phyloP scores from a whole-genome alignment of 345 rosid genomes.

The Dipteronia sinensis region DNA sequence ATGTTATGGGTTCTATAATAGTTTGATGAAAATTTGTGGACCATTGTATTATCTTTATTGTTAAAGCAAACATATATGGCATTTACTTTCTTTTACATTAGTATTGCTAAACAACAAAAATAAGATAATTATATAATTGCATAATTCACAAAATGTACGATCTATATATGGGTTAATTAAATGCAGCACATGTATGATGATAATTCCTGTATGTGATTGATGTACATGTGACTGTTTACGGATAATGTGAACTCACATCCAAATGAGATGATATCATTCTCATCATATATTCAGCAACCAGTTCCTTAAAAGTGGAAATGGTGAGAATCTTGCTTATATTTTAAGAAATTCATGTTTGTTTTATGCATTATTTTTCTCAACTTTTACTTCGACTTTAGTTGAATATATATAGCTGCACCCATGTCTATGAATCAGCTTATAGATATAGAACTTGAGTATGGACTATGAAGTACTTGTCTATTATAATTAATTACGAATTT shows the following conservation, averaged over 20 bases:
- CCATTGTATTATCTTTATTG: slow-evolving; percentile 1
- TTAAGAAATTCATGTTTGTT: slow-evolving; percentile 17
- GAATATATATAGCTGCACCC: not conserved
- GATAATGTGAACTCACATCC: not conserved
- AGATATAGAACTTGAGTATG: not conserved
- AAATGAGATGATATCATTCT: slow-evolving; percentile 18
- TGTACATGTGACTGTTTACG: not conserved
- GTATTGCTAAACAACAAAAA: slow-evolving; percentile 4
- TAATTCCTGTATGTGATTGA: not conserved
- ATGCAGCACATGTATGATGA: slow-evolving; percentile 14
- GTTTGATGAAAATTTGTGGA: slow-evolving; percentile 12
- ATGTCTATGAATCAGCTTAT: not conserved
- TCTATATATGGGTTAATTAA: not conserved
- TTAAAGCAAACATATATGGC: slow-evolving; percentile 16
- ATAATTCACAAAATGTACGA: not conserved
- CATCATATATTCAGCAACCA: slow-evolving; percentile 27
- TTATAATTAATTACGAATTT: no score
- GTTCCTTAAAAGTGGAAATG: slow-evolving; percentile 17
- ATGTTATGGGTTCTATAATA: slow-evolving; percentile 5
- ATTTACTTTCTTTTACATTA: not conserved
- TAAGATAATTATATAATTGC: not conserved
- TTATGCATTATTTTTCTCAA: not conserved
- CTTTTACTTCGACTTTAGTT: not conserved
- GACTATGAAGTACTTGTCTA: not conserved
- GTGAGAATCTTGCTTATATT: slow-evolving; percentile 23